Conservation (phyloP, 805 yeast species). For the Wickerhamiella australiensis region DNA sequence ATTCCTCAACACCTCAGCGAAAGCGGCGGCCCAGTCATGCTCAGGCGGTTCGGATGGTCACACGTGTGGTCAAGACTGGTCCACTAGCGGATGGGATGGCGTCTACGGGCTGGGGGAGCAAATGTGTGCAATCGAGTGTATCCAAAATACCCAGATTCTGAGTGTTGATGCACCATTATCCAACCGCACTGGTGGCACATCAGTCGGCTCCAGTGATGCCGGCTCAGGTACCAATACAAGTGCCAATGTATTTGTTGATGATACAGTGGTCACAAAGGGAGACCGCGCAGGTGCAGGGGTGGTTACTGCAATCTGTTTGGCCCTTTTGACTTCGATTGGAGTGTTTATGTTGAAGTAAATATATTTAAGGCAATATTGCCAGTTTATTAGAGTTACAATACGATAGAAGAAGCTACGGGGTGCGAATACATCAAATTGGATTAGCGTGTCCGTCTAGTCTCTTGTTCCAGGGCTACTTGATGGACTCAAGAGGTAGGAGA, state of each 20-base stretch:
- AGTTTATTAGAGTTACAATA: background rate
- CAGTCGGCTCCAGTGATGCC: slow-evolving; percentile 54
- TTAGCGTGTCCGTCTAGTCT: too few species aligned
- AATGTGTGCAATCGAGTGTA: slow-evolving; percentile 59
- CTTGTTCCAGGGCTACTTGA: too few species aligned
- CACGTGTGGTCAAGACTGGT: slow-evolving; percentile 76
- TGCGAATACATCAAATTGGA: too few species aligned
- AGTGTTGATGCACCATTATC: slow-evolving; percentile 47
- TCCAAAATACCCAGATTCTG: slow-evolving; percentile 36
- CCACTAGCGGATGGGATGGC: slow-evolving; percentile 47
- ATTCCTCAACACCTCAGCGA: slow-evolving; percentile 41
- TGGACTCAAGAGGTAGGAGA: too few species aligned
- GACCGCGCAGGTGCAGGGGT: slow-evolving; percentile 88
- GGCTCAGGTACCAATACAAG: slow-evolving; percentile 32
- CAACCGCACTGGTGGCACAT: slow-evolving; percentile 53
- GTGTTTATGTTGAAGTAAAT: slow-evolving; percentile 51
- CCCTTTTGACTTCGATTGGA: slow-evolving; percentile 48
- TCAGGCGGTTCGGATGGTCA: slow-evolving; percentile 69
- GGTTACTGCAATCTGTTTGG: slow-evolving; percentile 62
- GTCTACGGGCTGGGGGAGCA: slow-evolving; percentile 75
- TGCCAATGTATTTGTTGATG: slow-evolving; percentile 19
- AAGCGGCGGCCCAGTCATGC: slow-evolving; percentile 68
- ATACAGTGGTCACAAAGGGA: slow-evolving; percentile 37
- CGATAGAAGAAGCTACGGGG: too few species aligned
- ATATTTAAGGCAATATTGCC: background rate